Percentiles rank a stretch among this genome's conserved stretches.
Evolutionary conservation across 2,329 filamentous ascomycete genomes (phyloP).

Genomic region (Zymoseptoria crescenta): DNA sequence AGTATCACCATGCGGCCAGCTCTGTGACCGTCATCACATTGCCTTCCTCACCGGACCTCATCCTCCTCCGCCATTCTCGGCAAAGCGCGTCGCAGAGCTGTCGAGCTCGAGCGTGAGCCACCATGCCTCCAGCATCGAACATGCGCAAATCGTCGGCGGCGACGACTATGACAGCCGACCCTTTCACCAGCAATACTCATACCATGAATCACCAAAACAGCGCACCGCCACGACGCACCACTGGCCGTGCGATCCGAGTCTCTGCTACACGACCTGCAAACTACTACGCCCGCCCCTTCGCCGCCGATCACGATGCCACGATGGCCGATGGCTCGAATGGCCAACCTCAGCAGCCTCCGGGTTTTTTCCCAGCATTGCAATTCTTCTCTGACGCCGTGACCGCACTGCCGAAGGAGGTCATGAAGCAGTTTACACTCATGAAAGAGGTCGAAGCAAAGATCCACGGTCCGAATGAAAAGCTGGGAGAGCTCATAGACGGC

Average conservation of each 20-base stretch:
- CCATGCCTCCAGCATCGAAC: slow-evolving; percentile 15
- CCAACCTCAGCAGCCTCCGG: slow-evolving; percentile 30
- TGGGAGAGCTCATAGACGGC: slow-evolving; percentile 65
- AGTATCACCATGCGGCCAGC: neutral
- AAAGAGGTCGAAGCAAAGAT: slow-evolving; percentile 98
- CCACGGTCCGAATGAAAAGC: slow-evolving; percentile 74
- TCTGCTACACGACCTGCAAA: slow-evolving; percentile 41
- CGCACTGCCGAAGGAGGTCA: slow-evolving; percentile 87
- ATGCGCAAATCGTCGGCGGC: slow-evolving; percentile 17
- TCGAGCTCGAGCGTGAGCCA: neutral
- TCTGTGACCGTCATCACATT: neutral
- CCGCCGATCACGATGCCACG: slow-evolving; percentile 22
- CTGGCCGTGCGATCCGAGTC: slow-evolving; percentile 39
- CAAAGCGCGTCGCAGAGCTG: slow-evolving; percentile 1
- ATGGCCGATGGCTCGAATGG: slow-evolving; percentile 15
- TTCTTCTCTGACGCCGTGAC: slow-evolving; percentile 87
- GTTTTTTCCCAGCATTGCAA: slow-evolving; percentile 59
- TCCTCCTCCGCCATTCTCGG: neutral
- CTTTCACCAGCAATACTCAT: slow-evolving; percentile 1
- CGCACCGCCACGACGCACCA: slow-evolving; percentile 17
- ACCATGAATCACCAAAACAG: slow-evolving; percentile 3
- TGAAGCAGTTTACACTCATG: slow-evolving; percentile 87
- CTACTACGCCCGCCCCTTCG: slow-evolving; percentile 45
- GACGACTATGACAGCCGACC: slow-evolving; percentile 4
- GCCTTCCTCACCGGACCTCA: neutral